Evolutionary conservation across 2,329 filamentous ascomycete species (phyloP).

Genomic region (Sporothrix protearum): DNA sequence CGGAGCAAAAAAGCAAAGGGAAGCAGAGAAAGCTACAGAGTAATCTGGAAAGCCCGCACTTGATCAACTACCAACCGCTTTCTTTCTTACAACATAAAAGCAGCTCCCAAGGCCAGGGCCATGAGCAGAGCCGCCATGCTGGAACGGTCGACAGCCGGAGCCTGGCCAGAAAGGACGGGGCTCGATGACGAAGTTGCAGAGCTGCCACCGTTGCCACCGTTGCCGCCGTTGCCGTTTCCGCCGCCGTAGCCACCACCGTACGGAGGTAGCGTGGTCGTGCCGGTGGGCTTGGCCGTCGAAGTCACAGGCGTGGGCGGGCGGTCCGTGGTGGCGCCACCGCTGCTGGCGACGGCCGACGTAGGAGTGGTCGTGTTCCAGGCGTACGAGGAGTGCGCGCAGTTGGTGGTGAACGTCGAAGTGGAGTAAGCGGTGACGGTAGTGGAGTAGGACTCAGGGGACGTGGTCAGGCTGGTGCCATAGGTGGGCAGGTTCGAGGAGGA

Average conservation of each 20-base stretch:
- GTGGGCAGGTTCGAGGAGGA: not conserved
- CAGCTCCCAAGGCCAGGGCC: constrained; percentile 4
- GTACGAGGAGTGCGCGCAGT: constrained; percentile 7
- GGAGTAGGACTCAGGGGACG: not conserved
- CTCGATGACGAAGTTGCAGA: not conserved
- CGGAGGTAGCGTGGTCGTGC: not conserved
- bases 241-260: not conserved
- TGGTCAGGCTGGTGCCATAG: not conserved
- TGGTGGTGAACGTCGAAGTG: not conserved
- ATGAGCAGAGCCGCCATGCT: not conserved
- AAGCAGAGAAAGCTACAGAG: not conserved
- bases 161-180: constrained; percentile 8
- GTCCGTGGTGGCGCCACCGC: not conserved
- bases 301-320: not conserved
- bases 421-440: not conserved
- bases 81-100: not conserved
- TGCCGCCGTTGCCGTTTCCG: not conserved
- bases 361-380: not conserved
- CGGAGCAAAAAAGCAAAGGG: not conserved
- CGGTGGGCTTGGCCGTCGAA: not conserved
- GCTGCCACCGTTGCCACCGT: no score
- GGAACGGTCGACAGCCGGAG: not conserved
- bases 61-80: not conserved
- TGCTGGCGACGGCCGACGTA: not conserved
- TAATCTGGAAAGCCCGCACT: not conserved